phyloP scores from a whole-genome alignment of 140 eudicot species.

The Bidens hawaiensis region DNA sequence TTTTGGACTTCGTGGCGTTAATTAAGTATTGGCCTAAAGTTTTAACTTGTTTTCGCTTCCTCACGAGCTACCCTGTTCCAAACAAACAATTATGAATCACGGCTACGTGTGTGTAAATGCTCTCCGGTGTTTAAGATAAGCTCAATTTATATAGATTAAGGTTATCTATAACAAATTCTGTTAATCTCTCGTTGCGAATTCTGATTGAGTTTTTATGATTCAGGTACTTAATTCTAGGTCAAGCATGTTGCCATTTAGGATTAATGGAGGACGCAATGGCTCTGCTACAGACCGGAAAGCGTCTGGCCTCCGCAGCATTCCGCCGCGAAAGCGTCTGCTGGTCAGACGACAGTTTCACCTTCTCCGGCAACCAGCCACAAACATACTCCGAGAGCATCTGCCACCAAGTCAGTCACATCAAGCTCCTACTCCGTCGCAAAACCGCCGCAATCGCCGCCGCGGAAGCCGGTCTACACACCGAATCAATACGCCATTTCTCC shows the following conservation, averaged over 20 bases:
- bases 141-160: too few relatives aligned
- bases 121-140: too few relatives aligned
- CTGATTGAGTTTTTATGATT: conserved; percentile 4
- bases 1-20: too few relatives aligned
- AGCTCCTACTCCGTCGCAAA: not conserved
- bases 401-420: not conserved
- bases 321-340: conserved; percentile 77
- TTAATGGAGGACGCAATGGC: conserved; percentile 85
- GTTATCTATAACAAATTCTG: not conserved
- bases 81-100: too few relatives aligned
- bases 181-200: not conserved
- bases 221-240: conserved; percentile 77
- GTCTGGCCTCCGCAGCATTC: conserved; percentile 77
- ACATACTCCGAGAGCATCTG: conserved; percentile 43
- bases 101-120: too few relatives aligned
- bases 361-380: conserved; percentile 22
- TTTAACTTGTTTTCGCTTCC: too few relatives aligned
- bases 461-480: conserved; percentile 74
- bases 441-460: conserved; percentile 41
- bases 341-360: conserved; percentile 72
- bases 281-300: conserved; percentile 80
- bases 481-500: conserved; percentile 81
- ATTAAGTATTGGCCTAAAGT: too few relatives aligned
- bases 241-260: conserved; percentile 85
- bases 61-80: too few relatives aligned